Base-by-base conservation (phyloP, 2,329 filamentous ascomycete species). In the Zarea fungicola region DNA sequence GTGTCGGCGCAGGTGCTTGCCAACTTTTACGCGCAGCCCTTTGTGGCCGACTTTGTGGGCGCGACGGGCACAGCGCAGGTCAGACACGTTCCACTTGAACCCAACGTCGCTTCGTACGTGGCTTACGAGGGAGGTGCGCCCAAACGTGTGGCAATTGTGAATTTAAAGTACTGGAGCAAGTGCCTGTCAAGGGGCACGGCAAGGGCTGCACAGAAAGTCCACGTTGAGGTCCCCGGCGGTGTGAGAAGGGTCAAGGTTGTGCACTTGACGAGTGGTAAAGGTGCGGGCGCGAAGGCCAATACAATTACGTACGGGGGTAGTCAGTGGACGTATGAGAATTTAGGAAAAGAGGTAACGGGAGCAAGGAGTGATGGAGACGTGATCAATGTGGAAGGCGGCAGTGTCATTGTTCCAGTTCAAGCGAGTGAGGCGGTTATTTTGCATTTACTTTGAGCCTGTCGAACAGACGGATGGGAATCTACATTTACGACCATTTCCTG, bases 291-390 rank as follows among this genome's bases (percentile, higher is more conserved):
- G 1, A 57, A 52, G 1, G 64, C 63, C 2, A 55, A 58, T 44
- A 59, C 54, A 4, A 66, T 68, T 41, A 67, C 66, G 7, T 68
- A 69, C 31, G 66, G 57, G 2, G 66, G 65, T 5, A 67, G 65
- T 45, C 64, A 67, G 51, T 69, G 65, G 66, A 66, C 64, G 6
- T 65, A 61, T 42, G 57, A 58, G 39, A 66, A 62, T 49, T 41
- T 57, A 1, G 65, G 66, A 0, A 53, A 54, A 50, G 65, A 69
- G 55, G 61, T 67, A 3, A 61, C 56, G 49, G 57, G 59, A 7
- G 60, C 66, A 5, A 54, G 61, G 39, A 51, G 60, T 10, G 65
- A 68, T 34, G 64, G 60, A 2, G 49, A 59, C 32, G 54, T 46
- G 5, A 26, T 67, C 25, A 22, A 34, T 1, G 63, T 65, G 10